Evolutionary conservation across 2,329 filamentous ascomycete genomes (phyloP).

Genomic region (Westerdykella sp.): DNA sequence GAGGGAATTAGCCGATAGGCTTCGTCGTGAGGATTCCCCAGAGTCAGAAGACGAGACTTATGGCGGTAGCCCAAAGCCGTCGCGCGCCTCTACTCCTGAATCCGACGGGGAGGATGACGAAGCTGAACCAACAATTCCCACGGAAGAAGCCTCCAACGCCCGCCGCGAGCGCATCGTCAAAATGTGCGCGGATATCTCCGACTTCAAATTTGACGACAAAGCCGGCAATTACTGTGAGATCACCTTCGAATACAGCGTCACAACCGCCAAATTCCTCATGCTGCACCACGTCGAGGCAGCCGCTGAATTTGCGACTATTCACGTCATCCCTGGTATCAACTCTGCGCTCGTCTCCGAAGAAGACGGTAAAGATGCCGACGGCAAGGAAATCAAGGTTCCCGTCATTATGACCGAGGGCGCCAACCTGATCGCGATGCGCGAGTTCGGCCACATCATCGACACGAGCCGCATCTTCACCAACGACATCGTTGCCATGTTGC

Average conservation of each 20-base stretch:
- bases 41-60: conserved; percentile 53
- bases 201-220: conserved; percentile 73
- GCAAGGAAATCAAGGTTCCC: conserved; percentile 38
- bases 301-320: conserved; percentile 72
- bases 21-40: conserved; percentile 53
- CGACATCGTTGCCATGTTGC: conserved; percentile 79
- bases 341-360: conserved; percentile 61
- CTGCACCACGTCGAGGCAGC: conserved; percentile 82
- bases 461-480: conserved; percentile 85
- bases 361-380: conserved; percentile 44
- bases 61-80: conserved; percentile 40
- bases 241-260: conserved; percentile 72
- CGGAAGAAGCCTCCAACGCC: conserved; percentile 26
- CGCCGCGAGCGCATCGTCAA: conserved; percentile 39
- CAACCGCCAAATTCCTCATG: conserved; percentile 86
- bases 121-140: conserved; percentile 15
- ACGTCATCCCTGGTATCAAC: conserved; percentile 73
- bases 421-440: conserved; percentile 86
- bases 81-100: conserved; percentile 29
- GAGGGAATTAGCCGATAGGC: conserved; percentile 61
- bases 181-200: conserved; percentile 56
- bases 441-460: conserved; percentile 78
- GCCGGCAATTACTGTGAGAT: conserved; percentile 71
- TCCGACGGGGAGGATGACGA: conserved; percentile 32
- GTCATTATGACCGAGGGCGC: conserved; percentile 73